These are phyloP conservation scores for Colletotrichum echinochloae DNA, from an alignment of 2,329 filamentous ascomycete species.

Conservation along the genomic window DNA sequence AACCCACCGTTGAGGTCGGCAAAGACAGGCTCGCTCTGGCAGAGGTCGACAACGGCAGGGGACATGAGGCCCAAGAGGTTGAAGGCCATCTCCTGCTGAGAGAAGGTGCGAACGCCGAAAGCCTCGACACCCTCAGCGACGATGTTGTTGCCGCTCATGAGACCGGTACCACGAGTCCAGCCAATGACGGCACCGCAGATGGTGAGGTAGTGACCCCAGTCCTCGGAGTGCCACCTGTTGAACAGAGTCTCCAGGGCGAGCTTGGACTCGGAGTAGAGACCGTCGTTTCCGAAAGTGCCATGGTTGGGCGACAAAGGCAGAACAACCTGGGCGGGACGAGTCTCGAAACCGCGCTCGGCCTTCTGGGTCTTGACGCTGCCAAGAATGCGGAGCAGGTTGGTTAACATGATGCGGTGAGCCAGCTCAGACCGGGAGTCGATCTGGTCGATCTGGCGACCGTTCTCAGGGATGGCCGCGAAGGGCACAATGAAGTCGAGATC, in stretches of 20 bases:
- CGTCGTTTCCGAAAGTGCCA: slow-evolving; percentile 97
- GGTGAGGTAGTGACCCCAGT: slow-evolving; percentile 96
- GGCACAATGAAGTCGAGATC: slow-evolving; percentile 96
- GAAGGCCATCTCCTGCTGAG: slow-evolving; percentile 99
- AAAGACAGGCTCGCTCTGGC: slow-evolving; percentile 94
- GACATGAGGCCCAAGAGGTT: slow-evolving; percentile 97
- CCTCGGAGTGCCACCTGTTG: slow-evolving; percentile 98
- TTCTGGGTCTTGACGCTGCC: slow-evolving; percentile 94
- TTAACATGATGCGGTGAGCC: slow-evolving; percentile 98
- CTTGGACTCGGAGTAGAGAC: slow-evolving; percentile 98
- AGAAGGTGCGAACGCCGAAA: slow-evolving; percentile 97
- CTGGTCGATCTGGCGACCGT: slow-evolving; percentile 92
- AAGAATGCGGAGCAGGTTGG: slow-evolving; percentile 91
- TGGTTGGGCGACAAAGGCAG: slow-evolving; percentile 97
- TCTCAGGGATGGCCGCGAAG: slow-evolving; percentile 97
- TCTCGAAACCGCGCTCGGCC: slow-evolving; percentile 87
- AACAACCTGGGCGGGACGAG: slow-evolving; percentile 95
- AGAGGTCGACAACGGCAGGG: slow-evolving; percentile 91
- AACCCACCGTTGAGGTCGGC: slow-evolving; percentile 97
- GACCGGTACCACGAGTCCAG: slow-evolving; percentile 97
- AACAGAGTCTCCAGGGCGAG: slow-evolving; percentile 96
- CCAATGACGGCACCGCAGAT: slow-evolving; percentile 98
- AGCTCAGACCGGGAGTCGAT: slow-evolving; percentile 98
- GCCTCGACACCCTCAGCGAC: slow-evolving; percentile 97
- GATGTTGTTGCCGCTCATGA: slow-evolving; percentile 98